phyloP scores from a whole-genome alignment of 225 moss, liverwort and hornwort species.

The Polytrichum formosum region DNA sequence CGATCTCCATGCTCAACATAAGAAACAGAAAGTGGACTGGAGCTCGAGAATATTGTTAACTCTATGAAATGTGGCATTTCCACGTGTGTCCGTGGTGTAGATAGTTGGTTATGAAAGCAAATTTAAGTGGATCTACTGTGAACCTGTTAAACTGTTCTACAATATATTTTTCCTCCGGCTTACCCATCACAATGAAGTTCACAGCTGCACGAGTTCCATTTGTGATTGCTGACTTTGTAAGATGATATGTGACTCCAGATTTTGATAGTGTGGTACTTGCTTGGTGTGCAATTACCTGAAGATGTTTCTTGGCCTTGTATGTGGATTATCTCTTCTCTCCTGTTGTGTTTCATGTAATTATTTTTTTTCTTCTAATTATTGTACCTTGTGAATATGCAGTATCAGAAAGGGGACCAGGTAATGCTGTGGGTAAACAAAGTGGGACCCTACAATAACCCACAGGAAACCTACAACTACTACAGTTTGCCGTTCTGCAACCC shows the following conservation, averaged over 20 bases:
- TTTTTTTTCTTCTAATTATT: not conserved
- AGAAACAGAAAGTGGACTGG: too few relatives aligned
- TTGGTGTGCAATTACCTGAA: too few relatives aligned
- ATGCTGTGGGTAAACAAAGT: slow-evolving; percentile 98
- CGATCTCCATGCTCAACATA: too few relatives aligned
- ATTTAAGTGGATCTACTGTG: too few relatives aligned
- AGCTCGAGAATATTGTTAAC: too few relatives aligned
- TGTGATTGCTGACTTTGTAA: not conserved
- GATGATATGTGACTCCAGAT: not conserved
- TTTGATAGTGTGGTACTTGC: too few relatives aligned
- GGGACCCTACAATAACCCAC: slow-evolving; percentile 97
- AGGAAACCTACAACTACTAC: slow-evolving; percentile 99
- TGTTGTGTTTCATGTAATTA: not conserved
- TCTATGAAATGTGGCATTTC: too few relatives aligned
- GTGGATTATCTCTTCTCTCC: not conserved
- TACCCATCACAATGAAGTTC: too few relatives aligned
- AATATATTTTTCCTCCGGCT: too few relatives aligned
- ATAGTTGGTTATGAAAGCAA: too few relatives aligned
- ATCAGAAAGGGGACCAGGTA: slow-evolving; percentile 65
- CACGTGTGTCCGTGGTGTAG: too few relatives aligned
- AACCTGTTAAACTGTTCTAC: not conserved
- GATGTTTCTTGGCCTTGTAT: not conserved
- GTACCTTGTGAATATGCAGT: slow-evolving; percentile 51
- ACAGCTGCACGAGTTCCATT: not conserved
- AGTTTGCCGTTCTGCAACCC: slow-evolving; percentile 93